These are phyloP conservation scores for Colletotrichum sp. DNA, from an alignment of 2,329 filamentous ascomycete genomes.

Conservation along the genomic window DNA sequence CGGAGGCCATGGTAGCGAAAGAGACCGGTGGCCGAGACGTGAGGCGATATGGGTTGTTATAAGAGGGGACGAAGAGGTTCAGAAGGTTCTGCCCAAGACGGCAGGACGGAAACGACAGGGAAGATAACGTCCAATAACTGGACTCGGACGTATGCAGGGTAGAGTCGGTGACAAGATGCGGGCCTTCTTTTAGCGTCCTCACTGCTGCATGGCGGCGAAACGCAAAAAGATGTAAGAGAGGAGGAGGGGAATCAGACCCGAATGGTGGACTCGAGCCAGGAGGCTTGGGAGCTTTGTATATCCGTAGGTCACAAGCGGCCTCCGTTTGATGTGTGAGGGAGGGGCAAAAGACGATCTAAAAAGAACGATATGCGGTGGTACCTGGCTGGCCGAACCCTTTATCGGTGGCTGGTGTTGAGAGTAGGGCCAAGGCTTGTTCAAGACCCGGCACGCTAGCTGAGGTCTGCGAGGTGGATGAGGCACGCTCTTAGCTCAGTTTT, in stretches of 20 bases:
- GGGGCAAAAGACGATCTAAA: conserved; percentile 15
- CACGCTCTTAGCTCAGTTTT: background rate
- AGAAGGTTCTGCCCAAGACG: conserved; percentile 2
- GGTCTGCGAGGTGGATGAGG: background rate
- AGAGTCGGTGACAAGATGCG: conserved; percentile 7
- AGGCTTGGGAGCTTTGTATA: conserved; percentile 13
- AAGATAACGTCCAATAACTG: background rate
- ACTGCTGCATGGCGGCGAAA: conserved; percentile 15
- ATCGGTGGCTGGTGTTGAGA: conserved; percentile 11
- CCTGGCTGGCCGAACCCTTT: conserved; percentile 13
- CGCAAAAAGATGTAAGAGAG: conserved; percentile 4
- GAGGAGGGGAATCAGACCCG: background rate
- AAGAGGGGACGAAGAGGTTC: conserved; percentile 27
- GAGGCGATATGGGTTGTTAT: conserved; percentile 37
- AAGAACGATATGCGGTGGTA: conserved; percentile 3
- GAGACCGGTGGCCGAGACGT: background rate
- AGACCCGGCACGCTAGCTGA: conserved; percentile 9
- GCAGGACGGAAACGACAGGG: conserved; percentile 7
- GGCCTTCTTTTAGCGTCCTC: conserved; percentile 15
- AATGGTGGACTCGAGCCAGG: background rate
- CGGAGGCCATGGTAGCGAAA: conserved; percentile 18
- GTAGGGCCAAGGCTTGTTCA: conserved; percentile 6
- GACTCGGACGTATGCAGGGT: conserved; percentile 1
- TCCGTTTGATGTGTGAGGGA: background rate
- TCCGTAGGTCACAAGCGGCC: background rate